Conservation (phyloP, 768 basidiomycete species). For the Clavulina sp. region DNA sequence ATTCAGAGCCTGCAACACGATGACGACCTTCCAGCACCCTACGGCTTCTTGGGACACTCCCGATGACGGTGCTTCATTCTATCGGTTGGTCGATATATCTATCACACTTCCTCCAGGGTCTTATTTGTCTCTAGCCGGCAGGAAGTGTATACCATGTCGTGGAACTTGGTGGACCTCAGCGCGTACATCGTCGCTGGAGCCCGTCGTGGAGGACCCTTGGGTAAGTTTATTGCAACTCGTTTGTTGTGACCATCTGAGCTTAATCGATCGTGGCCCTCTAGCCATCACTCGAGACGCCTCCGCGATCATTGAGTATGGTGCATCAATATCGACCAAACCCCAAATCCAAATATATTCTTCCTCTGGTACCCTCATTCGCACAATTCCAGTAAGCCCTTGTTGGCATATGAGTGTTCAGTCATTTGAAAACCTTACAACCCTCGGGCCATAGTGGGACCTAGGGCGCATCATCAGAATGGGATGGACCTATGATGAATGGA, state of each 20-base stretch:
- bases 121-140: constrained; percentile 29
- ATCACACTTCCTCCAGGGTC: neutral
- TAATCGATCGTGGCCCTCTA: constrained; percentile 17
- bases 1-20: too few species aligned
- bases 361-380: constrained; percentile 43
- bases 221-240: constrained; percentile 25
- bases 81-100: constrained; percentile 24
- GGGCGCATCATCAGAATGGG: constrained; percentile 66
- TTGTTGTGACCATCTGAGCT: neutral
- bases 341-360: constrained; percentile 81
- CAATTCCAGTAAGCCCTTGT: constrained; percentile 17
- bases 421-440: neutral
- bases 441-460: constrained; percentile 74
- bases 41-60: constrained; percentile 82
- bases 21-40: too few species aligned
- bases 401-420: too few species aligned
- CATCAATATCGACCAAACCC: constrained; percentile 43
- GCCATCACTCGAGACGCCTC: constrained; percentile 76
- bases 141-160: constrained; percentile 66
- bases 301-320: constrained; percentile 58
- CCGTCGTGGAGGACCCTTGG: constrained; percentile 76
- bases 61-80: constrained; percentile 75
- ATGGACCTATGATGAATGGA: constrained; percentile 50
- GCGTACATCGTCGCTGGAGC: constrained; percentile 73
- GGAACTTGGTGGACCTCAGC: constrained; percentile 56